Conservation (phyloP, 495 filamentous ascomycete genomes). For the Thozetella sp. region DNA sequence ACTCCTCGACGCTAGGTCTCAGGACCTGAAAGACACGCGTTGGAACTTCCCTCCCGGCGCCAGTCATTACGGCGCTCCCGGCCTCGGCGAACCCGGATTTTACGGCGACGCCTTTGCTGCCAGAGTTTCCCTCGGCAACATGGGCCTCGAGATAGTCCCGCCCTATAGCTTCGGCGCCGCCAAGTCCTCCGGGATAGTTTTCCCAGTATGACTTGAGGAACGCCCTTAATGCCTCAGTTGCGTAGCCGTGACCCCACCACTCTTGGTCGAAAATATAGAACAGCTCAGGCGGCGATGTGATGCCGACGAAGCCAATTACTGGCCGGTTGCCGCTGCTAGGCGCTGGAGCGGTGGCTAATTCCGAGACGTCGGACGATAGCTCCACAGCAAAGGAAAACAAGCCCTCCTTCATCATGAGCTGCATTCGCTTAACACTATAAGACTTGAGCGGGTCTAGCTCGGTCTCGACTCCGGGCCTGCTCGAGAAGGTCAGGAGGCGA, state of each 20-base stretch:
- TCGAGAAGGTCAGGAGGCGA: not conserved
- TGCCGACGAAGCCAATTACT: conserved; percentile 2
- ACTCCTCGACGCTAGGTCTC: not conserved
- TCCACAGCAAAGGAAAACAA: not conserved
- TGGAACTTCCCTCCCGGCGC: not conserved
- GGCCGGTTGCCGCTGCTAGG: not conserved
- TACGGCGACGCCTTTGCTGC: not conserved
- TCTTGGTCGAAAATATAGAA: conserved; percentile 29
- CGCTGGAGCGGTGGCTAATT: too few relatives aligned
- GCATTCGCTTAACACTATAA: not conserved
- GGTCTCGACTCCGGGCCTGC: conserved; percentile 4
- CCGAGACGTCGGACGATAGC: not conserved
- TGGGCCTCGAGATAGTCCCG: conserved; percentile 1
- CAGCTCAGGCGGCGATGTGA: conserved; percentile 22
- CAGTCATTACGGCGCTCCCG: not conserved
- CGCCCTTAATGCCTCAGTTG: conserved; percentile 29
- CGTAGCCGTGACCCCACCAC: conserved; percentile 34
- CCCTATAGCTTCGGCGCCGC: conserved; percentile 9
- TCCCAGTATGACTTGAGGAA: conserved; percentile 29
- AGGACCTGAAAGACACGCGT: not conserved
- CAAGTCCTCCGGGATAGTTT: conserved; percentile 17
- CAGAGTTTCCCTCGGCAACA: not conserved
- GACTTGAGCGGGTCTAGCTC: conserved; percentile 2
- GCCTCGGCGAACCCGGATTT: not conserved
- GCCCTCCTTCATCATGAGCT: not conserved